Evolutionary conservation across 75 land plant species (phyloP), one percentile per base, ranked within the genome.

Genomic region (Picea sitchensis): DNA sequence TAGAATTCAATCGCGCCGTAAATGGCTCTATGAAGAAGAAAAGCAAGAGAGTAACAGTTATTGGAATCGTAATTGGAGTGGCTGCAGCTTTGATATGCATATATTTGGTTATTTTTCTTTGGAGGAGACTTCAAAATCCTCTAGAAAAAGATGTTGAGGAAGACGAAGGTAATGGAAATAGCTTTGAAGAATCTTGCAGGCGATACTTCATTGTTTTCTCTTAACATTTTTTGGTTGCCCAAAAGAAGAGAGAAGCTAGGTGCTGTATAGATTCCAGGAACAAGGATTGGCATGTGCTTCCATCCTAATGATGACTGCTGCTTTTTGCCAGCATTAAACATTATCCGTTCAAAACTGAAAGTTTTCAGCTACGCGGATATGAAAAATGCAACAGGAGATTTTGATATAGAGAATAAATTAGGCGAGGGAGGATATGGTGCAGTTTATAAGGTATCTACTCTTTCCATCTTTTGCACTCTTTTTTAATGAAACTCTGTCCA

Each of bases 1-100:
- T 84, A 88, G 92, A 88, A 68, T 90, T 88, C 56, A 58, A 2
- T 30, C 92, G 90, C 0, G 84, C 84, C 71, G 90, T 88, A 3
- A 17, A 56, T 5, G 80, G 83, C 76, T 26, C 26, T 26, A 26
- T 26, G 26, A 26, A 26, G 26, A 30, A 31, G 75, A 76, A 20
- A 21, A 79, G 67, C 64, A 23, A 26, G 26, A 26, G 26, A 26
- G 26, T 26, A 26, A 79, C 84, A 75, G 58, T 75, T 14, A 80
- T 84, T 68, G 21, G 85, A 58, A 76, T 79, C 76, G 81, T 83
- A 17, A 86, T 86, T 21, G 80, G 32, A 44, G 79, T 84, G 41
- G 80, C 77, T 38, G 73, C 51, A 63, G 86, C 30, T 30, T 73
- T 69, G 58, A 34, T 61, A 32, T 26, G 76, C 63, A 36, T 82